Conservation (phyloP, 1,284 basidiomycete genomes). For the Pyrrhoderma lamaoense region DNA sequence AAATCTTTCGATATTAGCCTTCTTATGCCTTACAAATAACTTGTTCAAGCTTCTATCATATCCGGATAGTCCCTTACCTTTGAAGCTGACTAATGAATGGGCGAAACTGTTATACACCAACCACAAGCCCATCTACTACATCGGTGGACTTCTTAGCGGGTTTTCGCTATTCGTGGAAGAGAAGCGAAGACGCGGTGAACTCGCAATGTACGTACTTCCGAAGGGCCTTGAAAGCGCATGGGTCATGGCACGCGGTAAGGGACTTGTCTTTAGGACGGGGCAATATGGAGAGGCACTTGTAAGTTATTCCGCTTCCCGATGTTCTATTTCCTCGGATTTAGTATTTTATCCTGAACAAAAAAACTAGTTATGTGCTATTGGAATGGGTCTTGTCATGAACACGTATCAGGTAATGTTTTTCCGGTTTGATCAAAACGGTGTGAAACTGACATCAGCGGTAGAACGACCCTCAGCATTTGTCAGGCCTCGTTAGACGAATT, state of each 20-base stretch:
- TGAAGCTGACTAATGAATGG: slow-evolving; percentile 40
- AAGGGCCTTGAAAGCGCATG: slow-evolving; percentile 86
- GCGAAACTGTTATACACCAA: slow-evolving; percentile 42
- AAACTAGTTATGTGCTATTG: slow-evolving; percentile 53
- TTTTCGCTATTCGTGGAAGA: slow-evolving; percentile 85
- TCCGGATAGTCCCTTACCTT: slow-evolving; percentile 24
- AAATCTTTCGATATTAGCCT: slow-evolving; percentile 33
- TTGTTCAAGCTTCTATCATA: slow-evolving; percentile 44
- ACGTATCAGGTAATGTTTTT: slow-evolving; percentile 39
- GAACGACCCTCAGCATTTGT: slow-evolving; percentile 86
- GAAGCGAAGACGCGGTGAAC: slow-evolving; percentile 69
- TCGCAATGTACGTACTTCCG: slow-evolving; percentile 95
- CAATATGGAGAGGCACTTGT: slow-evolving; percentile 63
- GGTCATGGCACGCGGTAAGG: slow-evolving; percentile 70
- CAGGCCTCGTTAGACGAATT: slow-evolving; percentile 79
- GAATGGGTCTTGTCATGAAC: slow-evolving; percentile 88
- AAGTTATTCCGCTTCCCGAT: slow-evolving; percentile 25
- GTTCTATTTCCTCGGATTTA: neutral
- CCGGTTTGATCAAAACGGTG: slow-evolving; percentile 15
- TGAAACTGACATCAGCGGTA: slow-evolving; percentile 36
- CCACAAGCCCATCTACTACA: slow-evolving; percentile 67
- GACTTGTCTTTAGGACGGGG: slow-evolving; percentile 71
- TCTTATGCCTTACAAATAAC: slow-evolving; percentile 71
- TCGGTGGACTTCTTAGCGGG: slow-evolving; percentile 72
- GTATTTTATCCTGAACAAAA: neutral